Conservation (phyloP, 2,329 filamentous ascomycete genomes). For the Aspergillus sp. region DNA sequence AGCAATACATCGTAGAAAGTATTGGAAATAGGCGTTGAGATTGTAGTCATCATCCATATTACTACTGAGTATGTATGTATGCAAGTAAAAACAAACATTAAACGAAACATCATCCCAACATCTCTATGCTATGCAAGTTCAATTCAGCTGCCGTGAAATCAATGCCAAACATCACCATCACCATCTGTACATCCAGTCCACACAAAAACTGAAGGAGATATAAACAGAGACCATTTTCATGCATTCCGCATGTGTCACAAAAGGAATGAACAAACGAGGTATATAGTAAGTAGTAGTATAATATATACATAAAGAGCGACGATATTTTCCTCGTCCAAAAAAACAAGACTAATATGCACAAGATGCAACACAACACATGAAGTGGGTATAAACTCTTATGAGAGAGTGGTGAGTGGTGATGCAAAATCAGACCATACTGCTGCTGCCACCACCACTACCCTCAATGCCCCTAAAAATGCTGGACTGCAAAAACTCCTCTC, state of each 20-base stretch:
- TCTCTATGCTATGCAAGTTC: no score
- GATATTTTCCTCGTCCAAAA: background rate
- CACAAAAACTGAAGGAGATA: background rate
- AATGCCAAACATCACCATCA: no score
- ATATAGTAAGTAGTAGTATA: background rate
- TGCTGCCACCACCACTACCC: background rate
- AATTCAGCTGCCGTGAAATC: no score
- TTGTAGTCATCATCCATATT: no score
- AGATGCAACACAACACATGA: background rate
- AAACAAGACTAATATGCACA: background rate
- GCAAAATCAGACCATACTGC: conserved; percentile 1
- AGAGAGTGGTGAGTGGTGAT: no score
- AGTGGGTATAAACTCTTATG: background rate
- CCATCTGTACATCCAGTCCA: background rate
- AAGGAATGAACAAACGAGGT: background rate
- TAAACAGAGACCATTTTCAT: background rate
- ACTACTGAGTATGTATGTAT: no score
- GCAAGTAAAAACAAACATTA: no score
- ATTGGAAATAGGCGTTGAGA: no score
- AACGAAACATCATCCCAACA: no score
- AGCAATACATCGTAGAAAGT: no score
- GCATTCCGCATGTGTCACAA: no score
- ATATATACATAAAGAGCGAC: background rate
- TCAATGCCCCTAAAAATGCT: conserved; percentile 24
- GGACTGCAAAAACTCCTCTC: conserved; percentile 37